These are phyloP conservation scores for Aureobasidium pullulans DNA, from an alignment of 2,329 filamentous ascomycete species.

Conservation along the genomic window DNA sequence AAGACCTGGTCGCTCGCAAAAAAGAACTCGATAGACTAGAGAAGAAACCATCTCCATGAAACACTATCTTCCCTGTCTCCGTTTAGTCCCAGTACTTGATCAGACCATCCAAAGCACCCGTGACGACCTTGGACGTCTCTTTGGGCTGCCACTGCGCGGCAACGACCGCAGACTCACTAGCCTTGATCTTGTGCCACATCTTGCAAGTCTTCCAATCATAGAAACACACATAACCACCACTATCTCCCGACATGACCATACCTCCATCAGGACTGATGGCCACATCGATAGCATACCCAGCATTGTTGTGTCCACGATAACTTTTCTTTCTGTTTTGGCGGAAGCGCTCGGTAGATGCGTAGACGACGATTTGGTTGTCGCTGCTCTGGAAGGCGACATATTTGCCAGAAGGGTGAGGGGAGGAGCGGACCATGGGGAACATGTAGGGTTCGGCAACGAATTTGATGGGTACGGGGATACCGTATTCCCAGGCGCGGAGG, in stretches of 20 bases:
- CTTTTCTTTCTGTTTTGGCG: conserved; percentile 95
- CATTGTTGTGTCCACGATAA: conserved; percentile 92
- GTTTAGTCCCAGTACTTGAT: conserved; percentile 86
- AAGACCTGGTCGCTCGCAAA: not conserved
- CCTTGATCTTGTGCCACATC: conserved; percentile 94
- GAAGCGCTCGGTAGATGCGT: conserved; percentile 90
- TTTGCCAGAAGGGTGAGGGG: conserved; percentile 80
- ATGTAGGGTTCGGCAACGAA: conserved; percentile 79
- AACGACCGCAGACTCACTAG: conserved; percentile 74
- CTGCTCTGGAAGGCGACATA: conserved; percentile 89
- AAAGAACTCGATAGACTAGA: not conserved
- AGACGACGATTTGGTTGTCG: conserved; percentile 96
- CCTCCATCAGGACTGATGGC: conserved; percentile 85
- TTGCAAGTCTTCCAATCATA: conserved; percentile 99
- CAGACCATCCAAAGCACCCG: conserved; percentile 79
- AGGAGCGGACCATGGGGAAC: conserved; percentile 86
- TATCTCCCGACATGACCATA: conserved; percentile 81
- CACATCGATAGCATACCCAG: conserved; percentile 86
- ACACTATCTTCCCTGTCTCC: too few relatives aligned
- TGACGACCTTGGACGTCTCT: conserved; percentile 88
- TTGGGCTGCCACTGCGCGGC: conserved; percentile 94
- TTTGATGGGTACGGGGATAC: conserved; percentile 96
- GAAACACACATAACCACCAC: conserved; percentile 83
- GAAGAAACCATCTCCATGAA: not conserved
- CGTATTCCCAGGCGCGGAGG: conserved; percentile 94